Evolutionary conservation across 306 rosid species (phyloP).

Genomic region (Parietaria judaica): DNA sequence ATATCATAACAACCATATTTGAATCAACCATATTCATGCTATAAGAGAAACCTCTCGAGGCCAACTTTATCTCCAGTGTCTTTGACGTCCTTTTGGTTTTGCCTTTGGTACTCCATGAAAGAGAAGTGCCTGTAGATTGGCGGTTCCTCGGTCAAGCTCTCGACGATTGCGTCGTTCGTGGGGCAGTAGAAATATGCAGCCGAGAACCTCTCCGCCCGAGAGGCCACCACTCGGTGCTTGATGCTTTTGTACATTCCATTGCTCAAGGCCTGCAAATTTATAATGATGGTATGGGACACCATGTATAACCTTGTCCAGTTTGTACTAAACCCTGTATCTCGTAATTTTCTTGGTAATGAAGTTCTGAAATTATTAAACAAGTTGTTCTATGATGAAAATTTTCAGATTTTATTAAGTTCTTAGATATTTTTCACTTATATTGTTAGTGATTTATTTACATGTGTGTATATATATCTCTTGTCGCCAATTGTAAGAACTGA

Average conservation of each 20-base stretch:
- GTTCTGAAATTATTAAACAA: too few relatives aligned
- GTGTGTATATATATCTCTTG: too few relatives aligned
- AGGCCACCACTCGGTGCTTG: slow-evolving; percentile 39
- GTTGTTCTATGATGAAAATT: not conserved
- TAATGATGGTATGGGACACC: not conserved
- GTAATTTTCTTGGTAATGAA: too few relatives aligned
- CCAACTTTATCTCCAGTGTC: slow-evolving; percentile 70
- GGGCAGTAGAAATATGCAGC: slow-evolving; percentile 70
- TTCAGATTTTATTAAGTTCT: not conserved
- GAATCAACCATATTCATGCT: too few relatives aligned
- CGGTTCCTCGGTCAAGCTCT: slow-evolving; percentile 25
- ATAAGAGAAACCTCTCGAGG: slow-evolving; percentile 48
- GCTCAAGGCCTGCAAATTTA: slow-evolving; percentile 51
- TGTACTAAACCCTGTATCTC: not conserved
- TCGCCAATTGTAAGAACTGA: too few relatives aligned
- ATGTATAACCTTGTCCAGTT: not conserved
- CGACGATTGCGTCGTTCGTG: slow-evolving; percentile 33
- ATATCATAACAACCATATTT: too few relatives aligned
- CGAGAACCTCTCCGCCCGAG: slow-evolving; percentile 44
- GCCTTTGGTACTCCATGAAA: slow-evolving; percentile 41
- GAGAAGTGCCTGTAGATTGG: slow-evolving; percentile 44
- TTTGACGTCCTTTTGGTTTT: slow-evolving; percentile 41
- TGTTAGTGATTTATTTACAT: not conserved
- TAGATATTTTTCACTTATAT: too few relatives aligned
- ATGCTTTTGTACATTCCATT: slow-evolving; percentile 62